phyloP scores from a whole-genome alignment of 495 filamentous ascomycete species.

The Neurospora tetrasperma region DNA sequence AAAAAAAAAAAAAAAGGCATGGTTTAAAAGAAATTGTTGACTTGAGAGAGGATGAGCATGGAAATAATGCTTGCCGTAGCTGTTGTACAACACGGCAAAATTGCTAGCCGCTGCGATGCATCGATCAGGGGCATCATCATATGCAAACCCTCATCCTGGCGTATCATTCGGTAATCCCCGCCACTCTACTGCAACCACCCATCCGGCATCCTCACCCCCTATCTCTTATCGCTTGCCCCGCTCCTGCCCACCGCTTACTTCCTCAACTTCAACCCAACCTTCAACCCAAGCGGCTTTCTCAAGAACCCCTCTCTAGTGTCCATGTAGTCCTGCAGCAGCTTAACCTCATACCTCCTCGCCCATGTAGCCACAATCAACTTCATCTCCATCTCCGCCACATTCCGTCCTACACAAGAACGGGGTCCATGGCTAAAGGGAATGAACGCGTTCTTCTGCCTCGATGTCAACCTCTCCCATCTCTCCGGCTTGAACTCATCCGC shows the following conservation, averaged over 20 bases:
- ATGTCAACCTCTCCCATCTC: conserved; percentile 56
- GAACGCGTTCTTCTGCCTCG: conserved; percentile 66
- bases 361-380: conserved; percentile 70
- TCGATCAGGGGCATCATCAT: background rate
- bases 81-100: background rate
- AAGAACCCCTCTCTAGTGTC: conserved; percentile 82
- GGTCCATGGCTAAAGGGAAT: conserved; percentile 80
- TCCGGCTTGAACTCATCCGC: conserved; percentile 71
- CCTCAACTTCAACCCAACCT: conserved; percentile 49
- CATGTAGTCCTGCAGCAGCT: conserved; percentile 59
- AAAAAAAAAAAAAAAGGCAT: too few relatives aligned
- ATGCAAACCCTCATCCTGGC: background rate
- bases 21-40: background rate
- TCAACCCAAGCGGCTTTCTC: conserved; percentile 70
- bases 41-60: background rate
- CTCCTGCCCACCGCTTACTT: background rate
- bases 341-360: conserved; percentile 65
- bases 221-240: background rate
- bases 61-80: background rate
- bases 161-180: background rate
- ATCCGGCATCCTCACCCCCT: background rate
- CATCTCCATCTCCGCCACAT: conserved; percentile 91
- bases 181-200: background rate
- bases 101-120: background rate
- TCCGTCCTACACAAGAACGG: conserved; percentile 70